Conservation (phyloP, 345 rosid genomes). For the Camelina neglecta region DNA sequence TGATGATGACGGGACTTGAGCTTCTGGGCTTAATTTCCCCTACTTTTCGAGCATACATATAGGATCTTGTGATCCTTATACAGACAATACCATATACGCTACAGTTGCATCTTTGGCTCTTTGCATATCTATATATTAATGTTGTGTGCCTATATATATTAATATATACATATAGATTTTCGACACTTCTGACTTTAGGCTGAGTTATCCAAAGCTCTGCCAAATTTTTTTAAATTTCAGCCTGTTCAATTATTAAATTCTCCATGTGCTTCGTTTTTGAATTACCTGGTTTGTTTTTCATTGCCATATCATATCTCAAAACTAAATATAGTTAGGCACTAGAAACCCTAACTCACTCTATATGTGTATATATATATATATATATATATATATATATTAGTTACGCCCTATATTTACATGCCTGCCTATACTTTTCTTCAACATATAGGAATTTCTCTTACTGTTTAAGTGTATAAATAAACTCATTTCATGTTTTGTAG, state of each 20-base stretch:
- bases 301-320: not conserved
- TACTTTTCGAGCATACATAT: slow-evolving; percentile 8
- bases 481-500: not conserved
- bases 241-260: slow-evolving; percentile 20
- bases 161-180: not conserved
- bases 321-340: slow-evolving; percentile 11
- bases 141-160: not conserved
- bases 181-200: slow-evolving; percentile 17
- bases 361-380: not conserved
- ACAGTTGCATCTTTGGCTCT: not conserved
- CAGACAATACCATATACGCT: not conserved
- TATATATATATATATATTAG: no score
- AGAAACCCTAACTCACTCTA: slow-evolving; percentile 34
- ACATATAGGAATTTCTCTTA: slow-evolving; percentile 9
- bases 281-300: slow-evolving; percentile 12
- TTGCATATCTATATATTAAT: not conserved
- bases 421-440: slow-evolving; percentile 9
- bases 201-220: slow-evolving; percentile 28
- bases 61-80: slow-evolving; percentile 22
- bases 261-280: slow-evolving; percentile 15
- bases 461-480: no score
- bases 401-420: slow-evolving; percentile 11
- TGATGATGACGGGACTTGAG: slow-evolving; percentile 30
- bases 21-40: slow-evolving; percentile 10
- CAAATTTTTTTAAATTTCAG: slow-evolving; percentile 5